Evolutionary conservation across 2,329 filamentous ascomycete species (phyloP).

Genomic region (Claviceps humidiphila): DNA sequence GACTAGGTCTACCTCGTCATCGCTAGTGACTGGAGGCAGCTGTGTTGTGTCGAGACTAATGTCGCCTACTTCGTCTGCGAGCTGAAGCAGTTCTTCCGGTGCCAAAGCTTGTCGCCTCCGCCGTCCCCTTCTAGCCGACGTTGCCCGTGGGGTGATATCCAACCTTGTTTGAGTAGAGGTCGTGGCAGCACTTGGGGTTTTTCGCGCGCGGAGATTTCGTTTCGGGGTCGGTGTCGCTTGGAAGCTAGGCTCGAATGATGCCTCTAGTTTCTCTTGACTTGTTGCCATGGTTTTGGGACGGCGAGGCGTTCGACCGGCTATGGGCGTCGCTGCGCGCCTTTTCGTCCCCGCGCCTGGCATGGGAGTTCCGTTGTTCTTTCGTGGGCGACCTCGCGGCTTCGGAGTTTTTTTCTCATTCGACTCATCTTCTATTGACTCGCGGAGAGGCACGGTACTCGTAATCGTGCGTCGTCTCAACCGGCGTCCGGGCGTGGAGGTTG

Average conservation of each 20-base stretch:
- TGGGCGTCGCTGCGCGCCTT: constrained; percentile 33
- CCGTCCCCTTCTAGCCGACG: constrained; percentile 8
- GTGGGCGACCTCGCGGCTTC: constrained; percentile 31
- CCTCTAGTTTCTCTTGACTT: constrained; percentile 15
- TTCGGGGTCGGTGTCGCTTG: constrained; percentile 20
- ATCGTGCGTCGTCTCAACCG: constrained; percentile 24
- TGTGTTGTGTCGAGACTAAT: constrained; percentile 7
- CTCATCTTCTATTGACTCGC: constrained; percentile 22
- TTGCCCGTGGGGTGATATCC: constrained; percentile 7
- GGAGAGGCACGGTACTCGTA: constrained; percentile 39
- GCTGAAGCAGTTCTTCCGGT: constrained; percentile 15
- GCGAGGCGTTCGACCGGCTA: constrained; percentile 19
- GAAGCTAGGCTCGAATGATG: constrained; percentile 9
- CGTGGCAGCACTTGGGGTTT: constrained; percentile 10
- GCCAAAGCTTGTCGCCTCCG: constrained; percentile 13
- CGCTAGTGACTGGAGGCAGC: constrained; percentile 9
- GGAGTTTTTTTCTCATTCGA: constrained; percentile 24
- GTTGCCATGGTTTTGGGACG: constrained; percentile 20
- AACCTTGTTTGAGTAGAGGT: constrained; percentile 12
- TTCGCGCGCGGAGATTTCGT: constrained; percentile 16
- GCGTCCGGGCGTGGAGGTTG: constrained; percentile 17
- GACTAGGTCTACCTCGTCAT: constrained; percentile 19
- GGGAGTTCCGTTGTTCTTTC: constrained; percentile 39
- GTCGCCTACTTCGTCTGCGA: constrained; percentile 11
- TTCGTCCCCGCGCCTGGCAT: constrained; percentile 28